Evolutionary conservation across 768 basidiomycete species (phyloP).

Genomic region (Hemileccinum rubropunctum): DNA sequence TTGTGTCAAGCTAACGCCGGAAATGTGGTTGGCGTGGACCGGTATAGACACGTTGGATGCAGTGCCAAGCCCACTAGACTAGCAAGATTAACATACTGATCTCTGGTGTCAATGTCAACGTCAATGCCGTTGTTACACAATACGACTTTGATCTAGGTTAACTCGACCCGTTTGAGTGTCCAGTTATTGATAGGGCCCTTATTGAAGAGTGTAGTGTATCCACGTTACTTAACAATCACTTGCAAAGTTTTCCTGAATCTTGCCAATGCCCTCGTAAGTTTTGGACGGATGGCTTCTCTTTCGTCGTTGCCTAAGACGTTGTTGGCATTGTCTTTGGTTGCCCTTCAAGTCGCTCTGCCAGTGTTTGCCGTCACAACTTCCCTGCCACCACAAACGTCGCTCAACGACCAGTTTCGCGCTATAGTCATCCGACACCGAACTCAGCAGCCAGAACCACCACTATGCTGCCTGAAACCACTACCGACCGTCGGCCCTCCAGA

Average conservation of each 20-base stretch:
- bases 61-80: too few relatives aligned
- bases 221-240: too few relatives aligned
- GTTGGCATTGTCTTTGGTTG: constrained; percentile 34
- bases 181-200: too few relatives aligned
- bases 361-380: constrained; percentile 28
- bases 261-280: constrained; percentile 12
- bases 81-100: too few relatives aligned
- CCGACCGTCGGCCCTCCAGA: constrained; percentile 38
- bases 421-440: constrained; percentile 48
- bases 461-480: constrained; percentile 66
- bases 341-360: constrained; percentile 30
- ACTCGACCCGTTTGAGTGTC: too few relatives aligned
- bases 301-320: constrained; percentile 14
- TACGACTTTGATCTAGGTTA: too few relatives aligned
- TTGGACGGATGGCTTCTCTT: constrained; percentile 6
- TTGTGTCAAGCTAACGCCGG: too few relatives aligned
- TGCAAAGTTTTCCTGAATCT: neutral
- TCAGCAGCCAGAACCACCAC: constrained; percentile 47
- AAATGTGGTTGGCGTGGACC: too few relatives aligned
- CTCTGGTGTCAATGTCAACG: too few relatives aligned
- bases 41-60: too few relatives aligned
- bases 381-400: constrained; percentile 34
- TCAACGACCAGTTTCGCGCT: constrained; percentile 61
- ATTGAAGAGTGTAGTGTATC: too few relatives aligned
- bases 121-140: too few relatives aligned